Base-by-base conservation (phyloP, 768 basidiomycete genomes). In the Xerocomus brunneocitrinus region DNA sequence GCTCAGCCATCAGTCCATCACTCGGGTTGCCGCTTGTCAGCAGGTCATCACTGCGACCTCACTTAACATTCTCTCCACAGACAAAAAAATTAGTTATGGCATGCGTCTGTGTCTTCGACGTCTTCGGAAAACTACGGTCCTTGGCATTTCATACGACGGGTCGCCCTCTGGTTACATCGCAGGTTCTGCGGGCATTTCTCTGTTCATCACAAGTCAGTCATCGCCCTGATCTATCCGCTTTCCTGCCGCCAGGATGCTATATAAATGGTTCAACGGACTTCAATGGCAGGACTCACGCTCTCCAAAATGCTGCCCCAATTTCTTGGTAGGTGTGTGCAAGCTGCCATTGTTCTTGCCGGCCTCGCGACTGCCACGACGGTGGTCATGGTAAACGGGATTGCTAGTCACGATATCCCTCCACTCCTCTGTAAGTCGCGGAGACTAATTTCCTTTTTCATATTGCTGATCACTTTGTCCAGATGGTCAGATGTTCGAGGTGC, bases 401-500 rank as follows among this genome's bases (percentile, higher is more conserved):
- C 79, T 0, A 79, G 78, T 53, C 82, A 82, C 65, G 50, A 71
- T 1, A 78, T 82, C 35, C 81, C 81, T 6, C 72, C 74, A 1
- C 75, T 79, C 4, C 62, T 83, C 38, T 82, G 82, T 82, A 58
- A 58, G 79, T 70, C 9, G n/a, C 8, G 4, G 30, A 16, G 31
- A 8, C 10, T 9, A 42, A 12, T 5, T 19, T 22, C 22, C 44
- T 22, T 19, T 46, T 31, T 35, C 41, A 45, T 30, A 16, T 45
- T 10, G 12, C 30, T 58, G 24, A 55, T 40, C 22, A 16, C n/a
- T 31, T 9, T 27, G 8, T n/a, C 3, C 50, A 81, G 80, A 74
- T 59, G 80, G 80, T 7, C 71, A 77, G 52, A 84, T 84, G 81
- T 84, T 80, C 45, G 83, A 85, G 73, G 82, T 77, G 58, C 45